phyloP scores from a whole-genome alignment of 768 basidiomycete species.

The Tulasnella sp. region DNA sequence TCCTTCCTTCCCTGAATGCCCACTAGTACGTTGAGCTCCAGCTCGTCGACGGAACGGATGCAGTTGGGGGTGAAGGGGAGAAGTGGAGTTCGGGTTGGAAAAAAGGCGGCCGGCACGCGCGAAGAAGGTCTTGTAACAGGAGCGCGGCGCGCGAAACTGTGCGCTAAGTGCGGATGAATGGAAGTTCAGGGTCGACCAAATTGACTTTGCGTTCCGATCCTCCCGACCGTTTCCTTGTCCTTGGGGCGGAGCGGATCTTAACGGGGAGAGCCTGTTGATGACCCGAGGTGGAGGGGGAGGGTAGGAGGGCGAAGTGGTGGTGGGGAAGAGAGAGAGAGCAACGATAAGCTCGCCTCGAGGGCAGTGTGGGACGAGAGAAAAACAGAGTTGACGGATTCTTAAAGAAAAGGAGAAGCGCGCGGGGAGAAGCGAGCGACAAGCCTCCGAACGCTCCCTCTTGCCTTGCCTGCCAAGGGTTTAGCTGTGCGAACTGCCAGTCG shows the following conservation, averaged over 20 bases:
- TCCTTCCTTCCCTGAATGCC: neutral
- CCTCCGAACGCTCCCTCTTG: neutral
- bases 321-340: too few species aligned
- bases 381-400: neutral
- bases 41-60: neutral
- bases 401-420: constrained; percentile 2
- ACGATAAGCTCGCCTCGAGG: neutral
- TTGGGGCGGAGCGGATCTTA: neutral
- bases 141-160: neutral
- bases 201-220: neutral
- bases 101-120: neutral
- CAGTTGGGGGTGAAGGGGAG: neutral
- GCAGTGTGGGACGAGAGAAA: neutral
- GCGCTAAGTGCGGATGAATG: neutral
- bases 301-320: neutral
- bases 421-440: neutral
- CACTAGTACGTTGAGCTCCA: neutral
- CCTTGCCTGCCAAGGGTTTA: neutral
- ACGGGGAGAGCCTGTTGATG: neutral
- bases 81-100: neutral
- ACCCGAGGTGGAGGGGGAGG: neutral
- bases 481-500: neutral
- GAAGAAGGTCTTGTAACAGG: too few species aligned
- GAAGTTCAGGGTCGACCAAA: neutral
- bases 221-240: neutral